Base-by-base conservation (phyloP, 345 rosid species). In the Odontarrhena argentea region DNA sequence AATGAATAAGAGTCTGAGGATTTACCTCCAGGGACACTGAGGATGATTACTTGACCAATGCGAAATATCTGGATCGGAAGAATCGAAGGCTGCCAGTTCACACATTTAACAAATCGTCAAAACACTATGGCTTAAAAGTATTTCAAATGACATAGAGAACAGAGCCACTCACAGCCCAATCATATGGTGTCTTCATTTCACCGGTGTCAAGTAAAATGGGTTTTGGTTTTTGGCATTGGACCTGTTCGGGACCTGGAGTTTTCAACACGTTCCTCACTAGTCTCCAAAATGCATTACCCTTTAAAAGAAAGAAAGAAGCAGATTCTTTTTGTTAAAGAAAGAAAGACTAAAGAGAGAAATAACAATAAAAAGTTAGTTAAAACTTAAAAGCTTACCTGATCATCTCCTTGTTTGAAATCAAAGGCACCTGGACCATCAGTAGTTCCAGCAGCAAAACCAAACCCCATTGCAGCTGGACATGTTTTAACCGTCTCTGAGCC, bases 341-440 rank as follows among this genome's bases (percentile, higher is more conserved):
- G 9, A 38, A 32, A 24, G 24, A 61, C 35, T 36, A 55, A 18
- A 71, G 9, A 34, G 38, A 60, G 54, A 45, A 24, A 11, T 3
- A 8, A 44, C 8, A 67, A 67, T 7, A 15, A 6, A 26, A 51
- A 18, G 22, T 18, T n/a, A 85, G 55, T 84, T 85, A 80, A 86
- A 87, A n/a, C n/a, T n/a, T n/a, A n/a, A n/a, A 30, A 41, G 12
- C 22, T 37, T 26, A 87, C 99, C 88, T 78, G 40, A 74, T 84
- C 84, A 84, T 94, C 99, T 70, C 97, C 97, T 86, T 94, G 99
- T 78, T 77, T 86, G 72, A 94, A 94, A 83, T 88, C 97, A 79
- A 94, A 94, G 76, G 99, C 99, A 61, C 99, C 99, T 13, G 96
- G 99, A 54, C 99, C 99, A 85, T 94, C 99, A 9, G 97, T 94